These are phyloP conservation scores for Crithidia fasciculata DNA, from an alignment of 208 protist genomes.

Conservation along the genomic window DNA sequence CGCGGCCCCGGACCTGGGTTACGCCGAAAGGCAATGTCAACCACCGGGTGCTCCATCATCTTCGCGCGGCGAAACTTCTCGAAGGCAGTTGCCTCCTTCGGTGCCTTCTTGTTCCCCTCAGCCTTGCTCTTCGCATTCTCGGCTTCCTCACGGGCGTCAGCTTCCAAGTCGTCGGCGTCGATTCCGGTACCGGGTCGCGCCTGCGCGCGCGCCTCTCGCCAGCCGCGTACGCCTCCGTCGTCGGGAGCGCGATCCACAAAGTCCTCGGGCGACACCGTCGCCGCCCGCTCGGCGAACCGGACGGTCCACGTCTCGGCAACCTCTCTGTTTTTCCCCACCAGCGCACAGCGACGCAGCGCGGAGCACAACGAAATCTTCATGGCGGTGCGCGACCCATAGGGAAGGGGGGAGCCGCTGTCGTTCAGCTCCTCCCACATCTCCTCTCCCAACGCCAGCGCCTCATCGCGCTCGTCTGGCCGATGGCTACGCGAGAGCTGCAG, in stretches of 20 bases:
- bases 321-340: constrained; percentile 42
- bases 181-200: constrained; percentile 67
- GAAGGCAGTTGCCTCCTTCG: constrained; percentile 43
- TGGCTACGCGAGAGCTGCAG: constrained; percentile 63
- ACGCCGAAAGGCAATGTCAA: constrained; percentile 59
- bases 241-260: constrained; percentile 42
- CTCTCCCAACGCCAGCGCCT: constrained; percentile 75
- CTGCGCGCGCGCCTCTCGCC: constrained; percentile 32
- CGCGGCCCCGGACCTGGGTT: constrained; percentile 62
- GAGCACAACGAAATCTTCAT: constrained; percentile 75
- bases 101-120: not conserved
- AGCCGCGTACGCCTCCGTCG: constrained; percentile 26
- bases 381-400: constrained; percentile 57
- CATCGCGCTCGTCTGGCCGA: constrained; percentile 51
- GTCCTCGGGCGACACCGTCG: constrained; percentile 55
- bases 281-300: constrained; percentile 65
- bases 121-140: not conserved
- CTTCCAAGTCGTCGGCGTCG: constrained; percentile 64
- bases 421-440: constrained; percentile 71
- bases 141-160: constrained; percentile 38
- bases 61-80: constrained; percentile 61
- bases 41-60: constrained; percentile 74
- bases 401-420: constrained; percentile 47
- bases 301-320: constrained; percentile 74
- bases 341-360: constrained; percentile 76